Conservation (phyloP, 2,329 filamentous ascomycete species). For the Sphaerostilbella broomeana region DNA sequence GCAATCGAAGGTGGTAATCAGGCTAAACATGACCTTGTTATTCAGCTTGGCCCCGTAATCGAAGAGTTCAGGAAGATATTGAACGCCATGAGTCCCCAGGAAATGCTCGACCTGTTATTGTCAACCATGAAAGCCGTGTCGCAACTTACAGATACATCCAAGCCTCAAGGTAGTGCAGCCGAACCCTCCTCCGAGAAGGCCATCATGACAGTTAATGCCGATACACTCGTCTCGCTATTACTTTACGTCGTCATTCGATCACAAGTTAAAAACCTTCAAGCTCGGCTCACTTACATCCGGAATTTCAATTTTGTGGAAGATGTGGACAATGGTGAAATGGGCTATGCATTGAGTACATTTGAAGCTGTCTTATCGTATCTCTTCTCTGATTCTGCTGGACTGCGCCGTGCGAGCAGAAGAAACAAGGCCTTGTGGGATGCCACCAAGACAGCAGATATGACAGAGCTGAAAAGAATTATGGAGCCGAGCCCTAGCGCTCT, state of each 20-base stretch:
- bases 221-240: slow-evolving; percentile 85
- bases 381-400: slow-evolving; percentile 68
- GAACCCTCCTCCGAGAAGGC: slow-evolving; percentile 43
- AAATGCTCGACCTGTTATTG: slow-evolving; percentile 78
- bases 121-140: slow-evolving; percentile 80
- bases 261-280: slow-evolving; percentile 79
- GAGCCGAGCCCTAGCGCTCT: slow-evolving; percentile 57
- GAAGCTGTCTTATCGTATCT: slow-evolving; percentile 91
- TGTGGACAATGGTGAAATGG: slow-evolving; percentile 91
- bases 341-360: slow-evolving; percentile 91
- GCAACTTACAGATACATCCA: slow-evolving; percentile 50
- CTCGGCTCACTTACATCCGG: slow-evolving; percentile 86
- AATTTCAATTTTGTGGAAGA: slow-evolving; percentile 98
- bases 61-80: slow-evolving; percentile 85
- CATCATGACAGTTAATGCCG: slow-evolving; percentile 65
- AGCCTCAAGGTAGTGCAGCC: slow-evolving; percentile 28
- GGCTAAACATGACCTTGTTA: slow-evolving; percentile 74
- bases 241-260: slow-evolving; percentile 89
- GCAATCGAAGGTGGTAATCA: slow-evolving; percentile 69
- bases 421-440: slow-evolving; percentile 89
- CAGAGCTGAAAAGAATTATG: slow-evolving; percentile 70
- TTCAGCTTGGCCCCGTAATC: slow-evolving; percentile 69
- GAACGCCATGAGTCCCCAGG: slow-evolving; percentile 70
- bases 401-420: slow-evolving; percentile 76
- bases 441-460: slow-evolving; percentile 66